Percentiles rank a stretch among this genome's conserved stretches.
Evolutionary conservation across 192 early-diverging fungal species (phyloP).

Genomic region (Coemansia pectinata): DNA sequence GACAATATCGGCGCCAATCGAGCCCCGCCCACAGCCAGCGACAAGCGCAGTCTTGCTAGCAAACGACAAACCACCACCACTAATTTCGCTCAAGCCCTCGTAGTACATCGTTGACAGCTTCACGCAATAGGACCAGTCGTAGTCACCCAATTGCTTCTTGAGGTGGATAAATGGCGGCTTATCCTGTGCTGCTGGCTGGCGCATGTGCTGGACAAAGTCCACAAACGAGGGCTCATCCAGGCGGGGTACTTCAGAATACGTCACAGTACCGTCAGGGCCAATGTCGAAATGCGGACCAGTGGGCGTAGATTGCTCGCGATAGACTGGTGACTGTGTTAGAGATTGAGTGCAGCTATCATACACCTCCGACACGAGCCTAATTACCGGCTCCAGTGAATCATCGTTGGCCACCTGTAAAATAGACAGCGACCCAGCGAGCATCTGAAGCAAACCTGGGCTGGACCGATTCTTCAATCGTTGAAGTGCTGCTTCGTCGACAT

Average conservation of each 20-base stretch:
- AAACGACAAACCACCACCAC: constrained; percentile 78
- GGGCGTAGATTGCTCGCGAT: constrained; percentile 80
- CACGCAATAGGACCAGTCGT: constrained; percentile 70
- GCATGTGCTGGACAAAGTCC: constrained; percentile 84
- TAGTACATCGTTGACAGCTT: constrained; percentile 73
- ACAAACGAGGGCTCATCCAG: constrained; percentile 72
- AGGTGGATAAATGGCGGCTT: constrained; percentile 44
- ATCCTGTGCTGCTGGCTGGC: constrained; percentile 55
- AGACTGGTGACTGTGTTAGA: constrained; percentile 68
- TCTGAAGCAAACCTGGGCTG: constrained; percentile 66
- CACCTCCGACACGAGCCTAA: constrained; percentile 61
- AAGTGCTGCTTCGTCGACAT: constrained; percentile 56
- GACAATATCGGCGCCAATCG: constrained; percentile 89
- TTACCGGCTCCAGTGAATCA: constrained; percentile 59
- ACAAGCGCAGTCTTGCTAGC: constrained; percentile 80
- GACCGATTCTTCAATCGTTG: constrained; percentile 77
- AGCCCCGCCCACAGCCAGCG: constrained; percentile 88
- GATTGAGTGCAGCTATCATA: constrained; percentile 76
- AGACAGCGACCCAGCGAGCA: constrained; percentile 76
- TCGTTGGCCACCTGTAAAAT: constrained; percentile 63
- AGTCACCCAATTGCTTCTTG: background rate
- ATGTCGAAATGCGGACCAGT: constrained; percentile 75
- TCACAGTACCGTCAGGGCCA: constrained; percentile 68
- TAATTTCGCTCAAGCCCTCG: constrained; percentile 68
- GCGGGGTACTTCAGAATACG: constrained; percentile 81